Evolutionary conservation across 179 eudicot genomes (phyloP).

Genomic region (Vitellaria paradoxa): DNA sequence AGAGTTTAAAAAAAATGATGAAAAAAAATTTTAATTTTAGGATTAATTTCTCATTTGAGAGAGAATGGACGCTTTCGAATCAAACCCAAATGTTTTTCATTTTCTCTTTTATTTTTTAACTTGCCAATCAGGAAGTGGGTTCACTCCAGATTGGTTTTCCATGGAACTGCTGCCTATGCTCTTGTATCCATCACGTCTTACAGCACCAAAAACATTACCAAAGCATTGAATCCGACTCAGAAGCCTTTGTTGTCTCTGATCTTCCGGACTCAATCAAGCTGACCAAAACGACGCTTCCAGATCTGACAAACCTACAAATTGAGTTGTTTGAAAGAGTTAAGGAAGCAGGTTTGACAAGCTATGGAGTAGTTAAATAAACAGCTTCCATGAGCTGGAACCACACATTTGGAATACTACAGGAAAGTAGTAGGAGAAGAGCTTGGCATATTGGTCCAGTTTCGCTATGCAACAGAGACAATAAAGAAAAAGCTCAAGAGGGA

Average conservation of each 20-base stretch:
- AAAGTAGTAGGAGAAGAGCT: slow-evolving; percentile 25
- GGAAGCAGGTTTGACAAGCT: slow-evolving; percentile 20
- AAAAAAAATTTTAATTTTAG: too few species aligned
- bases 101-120: too few species aligned
- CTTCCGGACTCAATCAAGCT: slow-evolving; percentile 31
- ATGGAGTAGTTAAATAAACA: slow-evolving; percentile 37
- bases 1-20: too few species aligned
- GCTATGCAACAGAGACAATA: slow-evolving; percentile 21
- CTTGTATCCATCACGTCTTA: slow-evolving; percentile 25
- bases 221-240: slow-evolving; percentile 8
- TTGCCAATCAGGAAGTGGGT: too few species aligned
- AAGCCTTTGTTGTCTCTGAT: slow-evolving; percentile 26
- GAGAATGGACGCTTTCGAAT: too few species aligned
- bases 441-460: slow-evolving; percentile 56
- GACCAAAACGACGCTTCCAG: slow-evolving; percentile 19
- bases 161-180: slow-evolving; percentile 26
- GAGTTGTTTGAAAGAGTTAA: slow-evolving; percentile 1
- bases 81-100: too few species aligned
- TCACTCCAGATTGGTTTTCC: slow-evolving; percentile 35
- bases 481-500: slow-evolving; percentile 27
- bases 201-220: slow-evolving; percentile 18
- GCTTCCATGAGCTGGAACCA: slow-evolving; percentile 47
- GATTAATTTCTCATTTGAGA: too few species aligned
- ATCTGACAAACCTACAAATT: not conserved
- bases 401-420: slow-evolving; percentile 23